These are phyloP conservation scores for Aurinia saxatilis DNA, from an alignment of 345 rosid species.

Conservation along the genomic window DNA sequence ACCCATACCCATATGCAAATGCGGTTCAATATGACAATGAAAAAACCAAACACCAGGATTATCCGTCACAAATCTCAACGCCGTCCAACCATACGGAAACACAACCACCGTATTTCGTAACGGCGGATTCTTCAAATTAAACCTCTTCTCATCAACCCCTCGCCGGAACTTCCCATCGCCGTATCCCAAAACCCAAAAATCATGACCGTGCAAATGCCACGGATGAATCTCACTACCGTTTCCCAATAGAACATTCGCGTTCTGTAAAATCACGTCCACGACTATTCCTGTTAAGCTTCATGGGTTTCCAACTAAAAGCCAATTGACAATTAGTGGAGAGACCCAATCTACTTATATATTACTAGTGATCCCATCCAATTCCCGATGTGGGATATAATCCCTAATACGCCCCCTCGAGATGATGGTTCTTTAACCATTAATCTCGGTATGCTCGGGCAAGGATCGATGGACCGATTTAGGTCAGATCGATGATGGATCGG, in stretches of 20 bases:
- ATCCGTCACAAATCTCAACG: conserved; percentile 62
- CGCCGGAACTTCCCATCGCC: conserved; percentile 54
- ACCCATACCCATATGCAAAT: conserved; percentile 93
- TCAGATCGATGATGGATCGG: too few relatives aligned
- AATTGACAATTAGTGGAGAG: too few relatives aligned
- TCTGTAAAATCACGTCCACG: conserved; percentile 72
- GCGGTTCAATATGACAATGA: conserved; percentile 92
- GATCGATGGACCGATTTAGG: too few relatives aligned
- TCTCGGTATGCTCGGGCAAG: too few relatives aligned
- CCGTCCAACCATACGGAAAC: conserved; percentile 84
- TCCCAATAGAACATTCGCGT: conserved; percentile 38
- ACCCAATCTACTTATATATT: too few relatives aligned
- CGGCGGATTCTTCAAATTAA: conserved; percentile 62
- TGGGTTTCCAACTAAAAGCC: too few relatives aligned
- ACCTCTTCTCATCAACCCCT: conserved; percentile 28
- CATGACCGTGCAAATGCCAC: conserved; percentile 86
- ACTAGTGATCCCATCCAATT: too few relatives aligned
- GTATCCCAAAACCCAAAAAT: conserved; percentile 76
- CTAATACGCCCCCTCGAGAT: too few relatives aligned
- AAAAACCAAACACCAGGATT: conserved; percentile 97
- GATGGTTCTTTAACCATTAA: too few relatives aligned
- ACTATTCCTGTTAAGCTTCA: too few relatives aligned
- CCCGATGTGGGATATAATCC: too few relatives aligned
- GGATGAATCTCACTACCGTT: conserved; percentile 63
- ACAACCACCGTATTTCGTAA: conserved; percentile 51